Base-by-base conservation (phyloP, 192 early-diverging fungal species). In the Rhizoclosmatium sp. region DNA sequence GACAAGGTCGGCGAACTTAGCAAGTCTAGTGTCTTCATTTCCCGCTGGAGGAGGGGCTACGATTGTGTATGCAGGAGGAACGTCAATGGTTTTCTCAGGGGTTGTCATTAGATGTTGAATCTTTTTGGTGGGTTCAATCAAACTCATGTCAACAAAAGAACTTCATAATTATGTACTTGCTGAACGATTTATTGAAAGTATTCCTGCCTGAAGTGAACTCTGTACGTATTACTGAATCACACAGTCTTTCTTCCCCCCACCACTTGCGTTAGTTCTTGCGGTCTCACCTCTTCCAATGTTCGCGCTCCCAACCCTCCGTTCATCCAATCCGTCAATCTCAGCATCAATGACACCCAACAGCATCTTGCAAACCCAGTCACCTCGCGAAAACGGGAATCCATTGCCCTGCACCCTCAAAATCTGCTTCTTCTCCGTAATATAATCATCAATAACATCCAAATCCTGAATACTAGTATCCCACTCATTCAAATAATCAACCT, bases 261-360 rank as follows among this genome's bases (percentile, higher is more conserved):
- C 1, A 16, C 51, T 54, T 16, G 9, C 1, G 16, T 54, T 54
- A 54, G 9, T 54, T 54, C 16, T 54, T 54, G 51, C 5, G 51
- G 9, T 54, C 69, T 14, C 2, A 31, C 44, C 16, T 12, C 51
- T 54, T 31, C 31, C 31, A 31, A 31, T 0, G 31, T 31, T 31
- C 31, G 31, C 69, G 16, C 51, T 54, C 7, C 12, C 62, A 42
- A 65, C 23, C 23, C 10, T 65, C 62, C 62, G 62, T 7, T 76
- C 75, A 23, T 76, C 75, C 65, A 76, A 69, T 2, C 31, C 75
- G 72, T 76, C 75, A 45, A 76, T 65, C 46, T 76, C 75, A 0
- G 75, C 0, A 45, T 76, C 75, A 67, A 76, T 69, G 2, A 23
- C 42, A 46, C 67, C 67, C 23, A 69, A 23, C 42, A 69, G 45